Evolutionary conservation across 805 yeast genomes (phyloP), one percentile per base, ranked within the genome.

Genomic region (Candida lessepsii): DNA sequence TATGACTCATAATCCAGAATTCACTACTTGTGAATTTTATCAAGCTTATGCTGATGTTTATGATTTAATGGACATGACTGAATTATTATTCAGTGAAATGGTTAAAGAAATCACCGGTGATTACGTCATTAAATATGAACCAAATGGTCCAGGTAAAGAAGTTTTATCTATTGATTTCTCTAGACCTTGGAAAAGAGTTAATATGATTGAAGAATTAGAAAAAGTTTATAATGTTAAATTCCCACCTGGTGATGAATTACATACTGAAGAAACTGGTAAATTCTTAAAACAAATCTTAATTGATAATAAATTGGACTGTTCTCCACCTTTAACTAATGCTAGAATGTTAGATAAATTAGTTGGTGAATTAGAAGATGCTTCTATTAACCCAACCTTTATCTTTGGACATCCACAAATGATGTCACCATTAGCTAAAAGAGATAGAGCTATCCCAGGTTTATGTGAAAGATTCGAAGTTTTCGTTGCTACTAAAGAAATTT

Each of bases 361-460:
- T 55, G 98, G 99, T 61, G 97, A 88, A 65, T 79, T 84, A 65
- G 99, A 91, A 75, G 97, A 90, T 59, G 75, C 80, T 39, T 87
- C 95, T 63, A 86, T 91, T 69, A 93, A 87, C 76, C 99, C 99
- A 56, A 93, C 98, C 34, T 91, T 91, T 69, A 86, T 91, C 67
- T 90, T 88, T 59, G 99, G 99, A 56, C 99, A 91, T 68, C 99
- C 99, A 45, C 97, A 91, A 74, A 88, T 91, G 95, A 91, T 91
- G 99, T 91, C 98, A 43, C 99, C 99, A 52, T 78, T 91, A 69
- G 99, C 99, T 62, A 91, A 91, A 75, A 87, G 86, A 73, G 86
- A 91, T 64, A 83, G 99, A 71, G 76, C 82, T 46, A 76, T 78
- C 49, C 95, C 96, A 46, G 99, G 99, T 57, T 74, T 91, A 61